Evolutionary conservation across 208 protist species (phyloP), one percentile per base, ranked within the genome.

Genomic region (Plasmodiophora brassicae): DNA sequence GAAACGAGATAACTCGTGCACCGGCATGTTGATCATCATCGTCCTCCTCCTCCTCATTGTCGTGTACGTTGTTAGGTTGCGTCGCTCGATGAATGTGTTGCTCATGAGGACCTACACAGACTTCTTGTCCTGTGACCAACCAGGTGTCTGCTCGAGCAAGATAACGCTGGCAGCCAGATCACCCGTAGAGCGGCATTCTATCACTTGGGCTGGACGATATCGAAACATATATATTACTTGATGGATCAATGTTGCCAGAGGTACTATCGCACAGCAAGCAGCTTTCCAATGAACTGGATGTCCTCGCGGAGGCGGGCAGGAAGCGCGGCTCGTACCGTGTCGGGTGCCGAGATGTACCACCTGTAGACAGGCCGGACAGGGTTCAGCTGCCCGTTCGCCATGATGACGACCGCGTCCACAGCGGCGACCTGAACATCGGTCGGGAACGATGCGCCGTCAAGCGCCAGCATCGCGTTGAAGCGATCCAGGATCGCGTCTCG

Each of bases 41-140:
- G 65, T 78, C n/a, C n/a, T 78, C 5, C 65, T 78, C 65, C n/a
- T 78, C 20, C 32, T 78, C 20, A 78, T 78, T 78, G 65, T 78
- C n/a, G 65, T 78, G 65, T 78, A 78, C 32, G 65, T 32, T 78
- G n/a, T n/a, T n/a, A n/a, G n/a, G n/a, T n/a, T n/a, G n/a, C n/a
- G n/a, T n/a, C n/a, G n/a, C n/a, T n/a, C n/a, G n/a, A n/a, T n/a
- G n/a, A n/a, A n/a, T n/a, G n/a, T n/a, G n/a, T n/a, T n/a, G n/a
- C n/a, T n/a, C n/a, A n/a, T n/a, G n/a, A n/a, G n/a, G n/a, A n/a
- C n/a, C n/a, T n/a, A n/a, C n/a, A n/a, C n/a, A n/a, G n/a, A n/a
- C n/a, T n/a, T n/a, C n/a, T n/a, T n/a, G n/a, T n/a, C n/a, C n/a
- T n/a, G n/a, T n/a, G n/a, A n/a, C n/a, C n/a, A n/a, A n/a, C n/a